Conservation (phyloP, 2,329 filamentous ascomycete species). For the Stagonosporopsis cucurbitacearum region DNA sequence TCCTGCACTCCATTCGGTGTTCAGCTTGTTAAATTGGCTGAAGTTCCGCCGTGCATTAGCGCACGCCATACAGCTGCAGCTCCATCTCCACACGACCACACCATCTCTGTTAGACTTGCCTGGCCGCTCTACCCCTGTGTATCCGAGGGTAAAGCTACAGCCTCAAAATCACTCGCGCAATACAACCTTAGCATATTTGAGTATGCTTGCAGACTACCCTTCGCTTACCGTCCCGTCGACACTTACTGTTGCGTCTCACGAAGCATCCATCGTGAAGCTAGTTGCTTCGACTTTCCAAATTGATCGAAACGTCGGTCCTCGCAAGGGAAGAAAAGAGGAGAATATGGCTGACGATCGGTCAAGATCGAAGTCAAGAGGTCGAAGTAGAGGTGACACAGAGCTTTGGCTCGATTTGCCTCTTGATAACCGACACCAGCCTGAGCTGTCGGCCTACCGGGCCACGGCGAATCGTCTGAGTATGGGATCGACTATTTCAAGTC, state of each 20-base stretch:
- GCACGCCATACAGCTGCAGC: constrained; percentile 37
- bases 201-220: constrained; percentile 40
- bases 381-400: constrained; percentile 30
- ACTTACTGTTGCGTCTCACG: constrained; percentile 30
- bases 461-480: constrained; percentile 34
- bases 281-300: neutral
- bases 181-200: constrained; percentile 31
- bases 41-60: constrained; percentile 41
- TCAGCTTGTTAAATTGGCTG: constrained; percentile 34
- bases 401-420: constrained; percentile 42
- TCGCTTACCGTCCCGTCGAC: constrained; percentile 39
- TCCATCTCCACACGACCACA: constrained; percentile 33
- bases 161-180: constrained; percentile 31
- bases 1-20: constrained; percentile 21
- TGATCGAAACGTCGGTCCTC: no score
- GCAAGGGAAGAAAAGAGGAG: neutral
- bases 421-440: constrained; percentile 18
- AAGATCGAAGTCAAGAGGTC: constrained; percentile 22
- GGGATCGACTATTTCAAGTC: constrained; percentile 22
- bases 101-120: constrained; percentile 28
- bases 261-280: constrained; percentile 30
- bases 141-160: constrained; percentile 30
- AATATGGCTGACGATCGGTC: constrained; percentile 32
- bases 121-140: constrained; percentile 30
- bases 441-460: constrained; percentile 39